Percentiles rank a stretch among this genome's conserved stretches.
Conservation (phyloP, 495 filamentous ascomycete genomes). For the Daldinia decipiens region DNA sequence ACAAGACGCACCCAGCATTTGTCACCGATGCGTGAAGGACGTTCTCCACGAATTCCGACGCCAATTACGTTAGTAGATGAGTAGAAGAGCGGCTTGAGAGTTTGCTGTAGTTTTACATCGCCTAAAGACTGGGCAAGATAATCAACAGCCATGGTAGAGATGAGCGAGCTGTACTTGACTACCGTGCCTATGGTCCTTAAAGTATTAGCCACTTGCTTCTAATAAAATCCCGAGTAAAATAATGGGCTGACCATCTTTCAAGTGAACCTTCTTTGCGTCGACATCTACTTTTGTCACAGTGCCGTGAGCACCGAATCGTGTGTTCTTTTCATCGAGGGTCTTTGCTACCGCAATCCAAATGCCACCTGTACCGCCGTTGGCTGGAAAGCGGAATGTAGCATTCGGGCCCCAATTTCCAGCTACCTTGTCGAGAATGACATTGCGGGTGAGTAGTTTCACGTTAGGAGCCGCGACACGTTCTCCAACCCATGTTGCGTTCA, state of each 20-base stretch:
- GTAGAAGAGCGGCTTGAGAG: not conserved
- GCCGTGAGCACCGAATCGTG: not conserved
- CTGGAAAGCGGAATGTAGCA: not conserved
- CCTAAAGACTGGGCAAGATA: not conserved
- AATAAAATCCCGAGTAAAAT: not conserved
- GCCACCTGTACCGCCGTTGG: not conserved
- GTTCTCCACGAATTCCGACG: not conserved
- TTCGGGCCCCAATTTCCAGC: not conserved
- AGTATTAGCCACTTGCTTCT: not conserved
- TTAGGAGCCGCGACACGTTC: not conserved
- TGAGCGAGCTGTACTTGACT: not conserved
- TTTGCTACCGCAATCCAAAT: not conserved
- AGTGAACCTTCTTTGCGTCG: not conserved
- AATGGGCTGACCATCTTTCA: not conserved
- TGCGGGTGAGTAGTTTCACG: not conserved
- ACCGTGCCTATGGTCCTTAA: not conserved
- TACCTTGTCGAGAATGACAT: not conserved
- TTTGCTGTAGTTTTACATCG: not conserved
- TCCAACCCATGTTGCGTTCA: slow-evolving; percentile 2
- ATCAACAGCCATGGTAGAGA: not conserved
- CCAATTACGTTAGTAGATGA: not conserved
- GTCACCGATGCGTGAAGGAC: not conserved
- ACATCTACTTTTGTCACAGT: not conserved
- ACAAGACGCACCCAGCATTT: not conserved
- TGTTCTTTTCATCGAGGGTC: not conserved